phyloP scores from a whole-genome alignment of 495 filamentous ascomycete species.

The Melanomma pulvis-pyrius region DNA sequence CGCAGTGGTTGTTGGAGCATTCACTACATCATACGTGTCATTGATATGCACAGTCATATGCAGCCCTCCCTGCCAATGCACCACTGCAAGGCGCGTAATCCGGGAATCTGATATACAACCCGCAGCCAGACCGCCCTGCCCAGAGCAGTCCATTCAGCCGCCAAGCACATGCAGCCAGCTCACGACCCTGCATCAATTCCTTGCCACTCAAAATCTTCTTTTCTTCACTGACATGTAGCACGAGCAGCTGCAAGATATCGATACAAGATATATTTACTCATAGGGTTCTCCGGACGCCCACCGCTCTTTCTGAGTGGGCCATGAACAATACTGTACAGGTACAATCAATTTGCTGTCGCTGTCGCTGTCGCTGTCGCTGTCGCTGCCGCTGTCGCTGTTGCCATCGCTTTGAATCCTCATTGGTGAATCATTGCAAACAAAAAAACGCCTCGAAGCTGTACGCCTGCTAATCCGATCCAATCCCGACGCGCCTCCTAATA shows the following conservation, averaged over 20 bases:
- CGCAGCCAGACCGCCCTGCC: neutral
- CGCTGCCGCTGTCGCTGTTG: neutral
- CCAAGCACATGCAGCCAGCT: neutral
- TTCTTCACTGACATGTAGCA: too few species aligned
- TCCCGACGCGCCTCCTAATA: neutral
- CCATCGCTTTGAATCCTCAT: neutral
- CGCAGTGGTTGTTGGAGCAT: neutral
- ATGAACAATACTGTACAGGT: conserved; percentile 13
- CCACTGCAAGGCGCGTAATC: neutral
- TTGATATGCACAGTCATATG: neutral
- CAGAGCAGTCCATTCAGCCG: neutral
- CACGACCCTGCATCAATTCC: too few species aligned
- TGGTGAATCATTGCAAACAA: neutral
- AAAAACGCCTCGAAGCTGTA: neutral
- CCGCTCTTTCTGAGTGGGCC: neutral
- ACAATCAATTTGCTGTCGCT: neutral
- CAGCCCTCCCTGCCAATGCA: neutral
- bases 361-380: neutral
- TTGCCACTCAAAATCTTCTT: too few species aligned
- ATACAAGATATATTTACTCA: neutral
- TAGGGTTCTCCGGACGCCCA: conserved; percentile 14
- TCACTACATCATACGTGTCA: neutral
- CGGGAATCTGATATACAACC: neutral
- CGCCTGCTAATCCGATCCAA: neutral
- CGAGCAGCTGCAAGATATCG: too few species aligned